These are phyloP conservation scores for Termitomyces sp. DNA, from an alignment of 768 basidiomycete species.

Conservation along the genomic window DNA sequence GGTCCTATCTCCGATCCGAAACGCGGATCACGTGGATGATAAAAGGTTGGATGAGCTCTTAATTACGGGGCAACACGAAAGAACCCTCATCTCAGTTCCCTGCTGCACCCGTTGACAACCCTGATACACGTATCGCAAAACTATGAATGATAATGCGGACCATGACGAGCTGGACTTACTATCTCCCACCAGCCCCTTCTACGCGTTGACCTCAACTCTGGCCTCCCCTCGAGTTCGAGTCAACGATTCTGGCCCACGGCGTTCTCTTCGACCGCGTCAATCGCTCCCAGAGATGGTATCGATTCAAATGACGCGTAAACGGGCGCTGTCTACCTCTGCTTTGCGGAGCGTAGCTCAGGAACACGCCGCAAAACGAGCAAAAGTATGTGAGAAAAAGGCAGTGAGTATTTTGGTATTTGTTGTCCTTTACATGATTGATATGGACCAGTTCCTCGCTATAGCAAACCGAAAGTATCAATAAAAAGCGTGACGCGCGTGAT, in stretches of 20 bases:
- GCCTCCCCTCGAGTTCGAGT: background rate
- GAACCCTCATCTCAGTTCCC: background rate
- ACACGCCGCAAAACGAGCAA: conserved; percentile 22
- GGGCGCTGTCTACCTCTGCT: conserved; percentile 12
- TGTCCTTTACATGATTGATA: background rate
- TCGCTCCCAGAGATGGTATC: background rate
- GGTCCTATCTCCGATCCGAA: background rate
- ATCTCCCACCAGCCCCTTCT: background rate
- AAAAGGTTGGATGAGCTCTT: background rate
- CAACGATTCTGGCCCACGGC: conserved; percentile 1
- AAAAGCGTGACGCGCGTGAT: conserved; percentile 31
- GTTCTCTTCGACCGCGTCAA: conserved; percentile 11
- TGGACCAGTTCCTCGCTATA: conserved; percentile 12
- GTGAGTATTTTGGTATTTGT: conserved; percentile 17
- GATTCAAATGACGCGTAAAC: conserved; percentile 9
- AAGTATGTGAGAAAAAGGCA: conserved; percentile 31
- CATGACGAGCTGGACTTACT: conserved; percentile 12
- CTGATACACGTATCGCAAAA: background rate
- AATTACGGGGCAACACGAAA: background rate
- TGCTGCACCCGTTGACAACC: no score
- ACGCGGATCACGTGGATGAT: background rate
- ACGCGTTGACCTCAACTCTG: conserved; percentile 1
- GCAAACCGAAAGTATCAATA: conserved; percentile 34
- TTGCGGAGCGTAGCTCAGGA: conserved; percentile 9
- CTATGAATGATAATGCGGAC: background rate